Base-by-base conservation (phyloP, 345 rosid genomes). In the Rhodamnia argentea region DNA sequence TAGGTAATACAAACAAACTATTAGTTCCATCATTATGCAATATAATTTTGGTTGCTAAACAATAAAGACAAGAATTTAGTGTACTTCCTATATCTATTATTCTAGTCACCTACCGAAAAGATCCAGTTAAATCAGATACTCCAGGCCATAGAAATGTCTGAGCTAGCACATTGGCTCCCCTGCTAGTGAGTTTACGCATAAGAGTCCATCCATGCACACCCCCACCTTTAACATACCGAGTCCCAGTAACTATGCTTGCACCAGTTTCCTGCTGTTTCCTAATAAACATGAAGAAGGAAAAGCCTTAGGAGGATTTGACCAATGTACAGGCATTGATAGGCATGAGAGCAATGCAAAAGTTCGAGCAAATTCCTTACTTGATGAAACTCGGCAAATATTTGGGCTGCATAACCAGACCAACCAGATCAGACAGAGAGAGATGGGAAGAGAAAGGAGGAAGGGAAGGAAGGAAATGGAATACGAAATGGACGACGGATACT, bases 131-230 rank as follows among this genome's bases (percentile, higher is more conserved):
- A 88, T 97, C 99, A 10, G 97, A 97, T 52, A 97, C 99, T 90
- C 96, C 99, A 85, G 98, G 99, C 99, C 99, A 97, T 75, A 96
- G 87, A 84, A 97, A 91, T 83, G 99, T 97, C 37, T 97, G 98
- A 27, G 99, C 99, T 76, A 97, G 97, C 85, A 96, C 99, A 85
- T 97, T 97, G 86, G 99, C 99, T 88, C 99, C 99, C 88, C 99
- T 93, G 83, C 99, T 97, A 32, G 99, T 96, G 89, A 97, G 93
- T 88, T 97, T 97, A 87, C 99, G 95, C 98, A 96, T 94, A 83
- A 97, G 96, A 90, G 94, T 96, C 99, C 99, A 97, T 70, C 99
- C 98, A 85, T 96, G 98, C 44, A 97, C 98, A 60, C 98, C 98
- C 47, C 99, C 99, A 26, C 94, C 98, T 89, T 90, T 93, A 86